Evolutionary conservation across 2,329 filamentous ascomycete genomes (phyloP).

Genomic region (Aureobasidium sp.): DNA sequence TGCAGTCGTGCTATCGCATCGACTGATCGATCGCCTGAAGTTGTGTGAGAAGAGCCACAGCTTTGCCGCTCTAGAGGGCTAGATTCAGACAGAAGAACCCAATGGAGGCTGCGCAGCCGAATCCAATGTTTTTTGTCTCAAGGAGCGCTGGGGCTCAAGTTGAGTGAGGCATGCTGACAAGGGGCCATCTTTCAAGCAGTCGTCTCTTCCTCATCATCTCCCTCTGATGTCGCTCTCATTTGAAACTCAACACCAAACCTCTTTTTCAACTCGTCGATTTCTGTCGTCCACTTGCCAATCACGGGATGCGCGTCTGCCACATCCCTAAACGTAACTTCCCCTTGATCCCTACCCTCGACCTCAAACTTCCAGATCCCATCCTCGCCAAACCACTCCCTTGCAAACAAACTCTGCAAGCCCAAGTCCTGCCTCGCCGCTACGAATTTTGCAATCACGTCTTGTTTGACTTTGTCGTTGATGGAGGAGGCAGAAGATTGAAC

Average conservation of each 20-base stretch:
- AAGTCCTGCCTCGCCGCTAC: constrained; percentile 31
- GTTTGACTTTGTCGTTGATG: constrained; percentile 22
- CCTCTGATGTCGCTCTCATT: neutral
- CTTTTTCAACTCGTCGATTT: constrained; percentile 34
- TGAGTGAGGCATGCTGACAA: neutral
- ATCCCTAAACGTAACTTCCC: constrained; percentile 46
- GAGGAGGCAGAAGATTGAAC: neutral
- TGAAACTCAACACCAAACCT: constrained; percentile 31
- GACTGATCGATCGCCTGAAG: no score
- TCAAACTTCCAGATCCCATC: constrained; percentile 65
- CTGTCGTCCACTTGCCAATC: constrained; percentile 50
- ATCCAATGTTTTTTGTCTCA: neutral
- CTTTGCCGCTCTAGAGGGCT: no score
- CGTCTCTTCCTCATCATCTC: neutral
- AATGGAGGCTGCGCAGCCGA: no score
- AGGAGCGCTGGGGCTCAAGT: neutral
- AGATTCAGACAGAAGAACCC: no score
- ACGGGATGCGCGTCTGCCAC: constrained; percentile 62
- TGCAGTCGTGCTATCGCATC: no score
- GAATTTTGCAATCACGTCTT: constrained; percentile 18
- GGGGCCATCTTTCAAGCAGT: neutral
- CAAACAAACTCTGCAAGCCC: constrained; percentile 53
- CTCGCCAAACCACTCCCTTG: constrained; percentile 54
- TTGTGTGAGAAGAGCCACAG: no score
- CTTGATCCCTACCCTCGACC: constrained; percentile 25